Evolutionary conservation across 306 rosid species (phyloP), one percentile per base, ranked within the genome.

Genomic region (Quercus dentata): DNA sequence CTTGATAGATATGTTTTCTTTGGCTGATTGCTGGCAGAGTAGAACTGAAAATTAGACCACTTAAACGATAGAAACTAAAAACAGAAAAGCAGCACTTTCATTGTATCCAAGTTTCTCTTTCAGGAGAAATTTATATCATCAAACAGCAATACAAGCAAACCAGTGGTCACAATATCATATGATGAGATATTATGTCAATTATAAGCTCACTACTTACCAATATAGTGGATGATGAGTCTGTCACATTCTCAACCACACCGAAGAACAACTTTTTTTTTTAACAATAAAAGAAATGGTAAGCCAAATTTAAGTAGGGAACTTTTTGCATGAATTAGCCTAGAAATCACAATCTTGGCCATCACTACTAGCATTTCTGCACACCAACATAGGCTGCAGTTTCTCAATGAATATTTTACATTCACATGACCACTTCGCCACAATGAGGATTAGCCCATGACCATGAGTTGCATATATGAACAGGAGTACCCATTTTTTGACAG

Each of bases 21-120:
- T 3, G 90, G 93, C 1, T 72, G 74, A 52, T 80, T 79, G 76
- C 98, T 94, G 97, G 75, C 81, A 85, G 74, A 86, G 57, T 56
- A 58, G 79, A 64, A 59, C 65, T 33, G 73, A 58, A 31, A 10
- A 75, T 86, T 76, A 85, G 76, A 56, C 17, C 64, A 18, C 31
- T 81, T 74, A 77, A 69, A 74, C 55, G 71, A 56, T 38, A 76
- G 56, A 82, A 71, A 72, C 28, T 64, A 23, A n/a, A 78, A 69
- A 49, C 17, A 49, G 5, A 70, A 19, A 63, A 59, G 56, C 27
- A 61, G 27, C 20, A 27, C 28, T 57, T 4, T 51, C 17, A 49
- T 27, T 46, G 82, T 2, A 41, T 49, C 62, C 30, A 11, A 58
- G 65, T 58, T 49, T 13, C 54, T 49, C 54, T 49, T 49, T 49